Evolutionary conservation across 179 eudicot species (phyloP).

Genomic region (Amaranthus tricolor): DNA sequence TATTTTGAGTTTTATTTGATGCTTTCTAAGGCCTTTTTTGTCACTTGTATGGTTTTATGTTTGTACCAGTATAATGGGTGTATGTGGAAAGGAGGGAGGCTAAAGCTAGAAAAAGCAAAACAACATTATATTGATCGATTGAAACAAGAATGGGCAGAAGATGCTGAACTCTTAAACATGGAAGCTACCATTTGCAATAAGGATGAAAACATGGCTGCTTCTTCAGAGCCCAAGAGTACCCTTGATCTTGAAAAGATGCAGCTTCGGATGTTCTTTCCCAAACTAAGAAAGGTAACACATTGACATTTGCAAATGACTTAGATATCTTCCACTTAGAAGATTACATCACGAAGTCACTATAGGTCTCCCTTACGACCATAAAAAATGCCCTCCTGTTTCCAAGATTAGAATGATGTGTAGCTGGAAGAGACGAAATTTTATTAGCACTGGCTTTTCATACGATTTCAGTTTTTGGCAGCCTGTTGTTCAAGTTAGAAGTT

Average conservation of each 20-base stretch:
- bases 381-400: not conserved
- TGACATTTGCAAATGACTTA: not conserved
- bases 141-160: conserved; percentile 75
- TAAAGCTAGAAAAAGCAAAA: conserved; percentile 88
- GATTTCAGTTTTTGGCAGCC: not conserved
- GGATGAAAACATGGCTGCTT: conserved; percentile 31
- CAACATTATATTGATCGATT: conserved; percentile 70
- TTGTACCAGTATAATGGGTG: conserved; percentile 86
- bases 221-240: conserved; percentile 37
- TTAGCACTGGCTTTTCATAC: not conserved
- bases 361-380: no score
- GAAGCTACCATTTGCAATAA: conserved; percentile 23
- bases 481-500: not conserved
- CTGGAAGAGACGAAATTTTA: not conserved
- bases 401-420: not conserved
- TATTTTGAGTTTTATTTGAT: not conserved
- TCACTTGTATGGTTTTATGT: conserved; percentile 7
- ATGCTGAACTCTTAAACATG: conserved; percentile 40
- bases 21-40: not conserved
- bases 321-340: not conserved
- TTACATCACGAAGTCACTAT: not conserved
- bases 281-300: conserved; percentile 58
- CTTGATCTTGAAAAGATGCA: conserved; percentile 41
- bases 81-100: conserved; percentile 91
- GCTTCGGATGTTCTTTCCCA: conserved; percentile 72